Evolutionary conservation across 2,329 filamentous ascomycete genomes (phyloP), one percentile per base, ranked within the genome.

Genomic region (Fusarium brachygibbosum): DNA sequence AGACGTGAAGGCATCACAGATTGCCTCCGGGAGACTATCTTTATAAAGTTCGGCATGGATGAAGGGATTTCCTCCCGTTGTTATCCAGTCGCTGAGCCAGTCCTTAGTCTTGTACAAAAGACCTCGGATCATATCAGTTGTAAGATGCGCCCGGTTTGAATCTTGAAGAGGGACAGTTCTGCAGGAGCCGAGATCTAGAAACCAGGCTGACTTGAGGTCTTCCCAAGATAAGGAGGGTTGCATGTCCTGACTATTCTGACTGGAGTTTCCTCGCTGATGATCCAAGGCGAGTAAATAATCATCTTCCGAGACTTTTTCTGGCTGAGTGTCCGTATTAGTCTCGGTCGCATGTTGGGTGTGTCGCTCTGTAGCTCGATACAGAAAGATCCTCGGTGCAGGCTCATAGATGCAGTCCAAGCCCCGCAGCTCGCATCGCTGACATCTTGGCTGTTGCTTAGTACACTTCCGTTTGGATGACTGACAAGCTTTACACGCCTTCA

Each of bases 361-460:
- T 17, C 29, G 14, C 3, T 53, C 37, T 19, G 45, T 17, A 13
- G 58, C 37, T 12, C 52, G 54, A 6, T 68, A 68, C 17, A 68
- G 10, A 21, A 68, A 34, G 32, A 40, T 69, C 3, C 48, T 53
- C 34, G 54, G 64, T n/a, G 35, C 29, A 9, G 55, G 46, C 21
- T 62, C 59, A 29, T 77, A 78, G 1, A 74, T 48, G 35, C 69
- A 71, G 8, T 40, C 11, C 35, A 71, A n/a, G 17, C 49, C 59
- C 14, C 63, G 68, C n/a, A 61, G 46, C 6, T 62, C 57, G 32
- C 68, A 71, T n/a, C 69, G 62, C 4, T 40, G 66, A 29, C 69
- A 72, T 34, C 38, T 45, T 8, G 71, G 71, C 10, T 63, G 52
- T 28, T 68, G 58, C n/a, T 58, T 71, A 3, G 55, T 66, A 25